Conservation (phyloP, 2,329 filamentous ascomycete genomes). For the Apiospora malaysiana region DNA sequence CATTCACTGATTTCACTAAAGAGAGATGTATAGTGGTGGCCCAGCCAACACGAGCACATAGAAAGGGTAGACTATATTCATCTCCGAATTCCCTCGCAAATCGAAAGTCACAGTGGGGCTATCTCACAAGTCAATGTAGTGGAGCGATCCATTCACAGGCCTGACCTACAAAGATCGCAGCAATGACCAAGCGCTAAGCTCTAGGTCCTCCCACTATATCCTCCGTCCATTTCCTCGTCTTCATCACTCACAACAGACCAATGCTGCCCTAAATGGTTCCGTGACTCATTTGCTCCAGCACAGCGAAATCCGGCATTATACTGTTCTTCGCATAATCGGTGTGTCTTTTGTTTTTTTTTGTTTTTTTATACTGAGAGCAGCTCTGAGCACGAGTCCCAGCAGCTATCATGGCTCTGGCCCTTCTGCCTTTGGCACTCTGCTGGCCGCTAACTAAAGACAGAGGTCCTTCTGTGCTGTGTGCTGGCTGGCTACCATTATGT, state of each 20-base stretch:
- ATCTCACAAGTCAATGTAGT: not conserved
- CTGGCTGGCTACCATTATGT: no score
- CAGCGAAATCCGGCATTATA: not conserved
- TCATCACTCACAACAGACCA: not conserved
- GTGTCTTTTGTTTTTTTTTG: not conserved
- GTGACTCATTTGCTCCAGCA: not conserved
- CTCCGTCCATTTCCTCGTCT: conserved; percentile 4
- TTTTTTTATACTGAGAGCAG: not conserved
- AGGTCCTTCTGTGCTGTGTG: no score
- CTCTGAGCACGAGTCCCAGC: not conserved
- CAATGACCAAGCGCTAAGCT: not conserved
- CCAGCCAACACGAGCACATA: not conserved
- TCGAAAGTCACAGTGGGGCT: not conserved
- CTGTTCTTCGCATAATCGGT: not conserved
- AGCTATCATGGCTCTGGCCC: no score
- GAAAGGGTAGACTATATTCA: not conserved
- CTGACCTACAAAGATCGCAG: not conserved
- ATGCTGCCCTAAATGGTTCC: conserved; percentile 3
- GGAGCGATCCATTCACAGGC: not conserved
- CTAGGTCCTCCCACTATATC: not conserved
- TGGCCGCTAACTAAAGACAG: no score
- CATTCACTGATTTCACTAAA: not conserved
- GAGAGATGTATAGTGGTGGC: not conserved
- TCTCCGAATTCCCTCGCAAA: not conserved
- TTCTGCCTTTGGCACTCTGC: no score